Percentiles rank a stretch among this genome's conserved stretches.
These are phyloP conservation scores for Allium cepa DNA, from an alignment of 106 monocot species.

Conservation along the genomic window DNA sequence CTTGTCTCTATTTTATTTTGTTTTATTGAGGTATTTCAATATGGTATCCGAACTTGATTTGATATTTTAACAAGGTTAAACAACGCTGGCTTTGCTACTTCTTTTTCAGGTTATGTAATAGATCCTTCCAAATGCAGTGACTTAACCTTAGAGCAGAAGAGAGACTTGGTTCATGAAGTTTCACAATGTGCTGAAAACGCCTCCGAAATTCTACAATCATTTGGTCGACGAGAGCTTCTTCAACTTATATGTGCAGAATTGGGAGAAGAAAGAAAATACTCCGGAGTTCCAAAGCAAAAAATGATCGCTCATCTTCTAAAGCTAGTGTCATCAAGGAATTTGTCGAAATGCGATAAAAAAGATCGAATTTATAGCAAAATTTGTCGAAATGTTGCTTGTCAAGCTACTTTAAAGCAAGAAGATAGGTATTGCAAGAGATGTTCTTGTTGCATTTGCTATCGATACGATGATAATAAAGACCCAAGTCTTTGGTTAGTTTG, in stretches of 20 bases:
- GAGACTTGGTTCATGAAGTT: slow-evolving; percentile 81
- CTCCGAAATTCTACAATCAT: slow-evolving; percentile 68
- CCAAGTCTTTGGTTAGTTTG: slow-evolving; percentile 96
- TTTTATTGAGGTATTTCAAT: no score
- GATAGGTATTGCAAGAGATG: slow-evolving; percentile 85
- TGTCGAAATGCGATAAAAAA: slow-evolving; percentile 42
- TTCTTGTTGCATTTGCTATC: slow-evolving; percentile 89
- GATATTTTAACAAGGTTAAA: not conserved
- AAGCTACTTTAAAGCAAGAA: slow-evolving; percentile 37
- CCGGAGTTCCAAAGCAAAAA: slow-evolving; percentile 73
- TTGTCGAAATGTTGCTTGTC: slow-evolving; percentile 77
- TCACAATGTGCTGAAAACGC: slow-evolving; percentile 65
- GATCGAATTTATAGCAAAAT: slow-evolving; percentile 24
- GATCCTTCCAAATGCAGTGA: slow-evolving; percentile 57
- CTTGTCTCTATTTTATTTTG: no score
- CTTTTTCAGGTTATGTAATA: slow-evolving; percentile 50
- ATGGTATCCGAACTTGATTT: no score
- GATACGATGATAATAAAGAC: slow-evolving; percentile 94
- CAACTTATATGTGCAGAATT: slow-evolving; percentile 82
- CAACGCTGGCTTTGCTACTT: not conserved
- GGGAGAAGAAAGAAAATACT: slow-evolving; percentile 92
- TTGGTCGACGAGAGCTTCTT: slow-evolving; percentile 83
- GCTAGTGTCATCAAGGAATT: slow-evolving; percentile 59
- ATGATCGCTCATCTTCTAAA: slow-evolving; percentile 81
- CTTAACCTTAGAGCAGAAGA: slow-evolving; percentile 79